Base-by-base conservation (phyloP, 1,284 basidiomycete genomes). In the Ganoderma multipileum region DNA sequence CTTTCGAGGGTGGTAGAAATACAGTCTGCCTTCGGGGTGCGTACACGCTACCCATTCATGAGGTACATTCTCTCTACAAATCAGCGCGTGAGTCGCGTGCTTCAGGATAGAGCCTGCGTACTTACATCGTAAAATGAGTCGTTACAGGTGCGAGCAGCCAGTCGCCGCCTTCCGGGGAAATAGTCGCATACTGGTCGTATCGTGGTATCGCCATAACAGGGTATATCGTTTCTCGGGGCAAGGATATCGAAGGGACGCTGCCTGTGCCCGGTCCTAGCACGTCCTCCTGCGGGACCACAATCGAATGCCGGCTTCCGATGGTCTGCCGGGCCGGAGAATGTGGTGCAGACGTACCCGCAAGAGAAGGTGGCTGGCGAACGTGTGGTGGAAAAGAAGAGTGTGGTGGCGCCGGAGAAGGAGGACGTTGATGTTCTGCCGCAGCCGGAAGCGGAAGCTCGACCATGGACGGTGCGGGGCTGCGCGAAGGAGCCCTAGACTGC, bases 11-110 rank as follows among this genome's bases (percentile, higher is more conserved):
- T 79, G 70, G 41, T 69, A 74, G 55, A 76, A 79, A 65, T 79
- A 79, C 54, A 78, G 61, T 6, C 71, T 70, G 11, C 78, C 78
- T 62, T 79, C 78, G 0, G 78, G 77, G 65, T 79, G 78, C 5
- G 68, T 70, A 18, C 68, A 71, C 7, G 74, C 52, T 18, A 54
- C 50, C 76, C 78, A 80, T 5, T 61, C 70, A 0, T 42, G 50
- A n/a, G 76, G 75, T 1, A 70, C 62, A 44, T 64, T 39, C 18
- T 73, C 68, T 42, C 76, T 77, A n/a, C n/a, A 26, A 7, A 14
- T 7, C 44, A 9, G 26, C 3, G 3, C 20, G 47, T 52, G 33
- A 61, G 42, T 18, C 39, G n/a, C 30, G 33, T 33, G 33, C 33
- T 33, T 33, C 33, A 11, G 28, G 9, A 47, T 16, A 36, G 6